Percentiles rank a stretch among this genome's conserved stretches.
phyloP scores from a whole-genome alignment of 192 early-diverging fungal species.

The Coemansia sp. region DNA sequence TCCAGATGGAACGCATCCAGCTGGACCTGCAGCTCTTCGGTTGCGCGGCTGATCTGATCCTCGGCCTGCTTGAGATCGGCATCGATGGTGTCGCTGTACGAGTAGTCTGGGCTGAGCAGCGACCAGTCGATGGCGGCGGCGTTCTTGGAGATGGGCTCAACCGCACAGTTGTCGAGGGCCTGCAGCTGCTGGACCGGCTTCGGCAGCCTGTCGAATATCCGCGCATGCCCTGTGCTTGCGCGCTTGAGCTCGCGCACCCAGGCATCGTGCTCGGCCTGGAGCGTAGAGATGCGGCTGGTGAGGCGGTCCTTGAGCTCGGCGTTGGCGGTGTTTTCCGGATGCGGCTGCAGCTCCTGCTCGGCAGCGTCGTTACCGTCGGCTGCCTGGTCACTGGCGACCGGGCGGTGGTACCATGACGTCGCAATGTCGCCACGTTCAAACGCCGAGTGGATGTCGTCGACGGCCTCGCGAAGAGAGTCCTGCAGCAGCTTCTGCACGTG shows the following conservation, averaged over 20 bases:
- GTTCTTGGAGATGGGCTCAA: constrained; percentile 25
- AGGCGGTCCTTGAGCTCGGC: constrained; percentile 23
- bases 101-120: not conserved
- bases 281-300: constrained; percentile 15
- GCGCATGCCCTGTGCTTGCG: constrained; percentile 33
- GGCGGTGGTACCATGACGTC: constrained; percentile 54
- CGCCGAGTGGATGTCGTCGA: constrained; percentile 47
- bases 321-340: constrained; percentile 50
- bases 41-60: constrained; percentile 21
- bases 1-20: constrained; percentile 47
- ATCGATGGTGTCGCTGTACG: constrained; percentile 1
- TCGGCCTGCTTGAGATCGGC: constrained; percentile 22
- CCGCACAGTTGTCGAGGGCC: not conserved
- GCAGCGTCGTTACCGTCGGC: not conserved
- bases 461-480: constrained; percentile 35
- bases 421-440: constrained; percentile 46
- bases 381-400: constrained; percentile 7
- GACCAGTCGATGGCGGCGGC: constrained; percentile 19
- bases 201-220: constrained; percentile 34
- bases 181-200: constrained; percentile 24
- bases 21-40: constrained; percentile 32
- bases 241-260: constrained; percentile 47
- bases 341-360: constrained; percentile 19
- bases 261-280: constrained; percentile 27
- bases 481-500: constrained; percentile 21